A percentile compares a stretch with the other conserved stretches of the same genome.
These are phyloP conservation scores for Aphanomyces euteiches DNA, from an alignment of 352 stramenopile genomes.

Conservation along the genomic window DNA sequence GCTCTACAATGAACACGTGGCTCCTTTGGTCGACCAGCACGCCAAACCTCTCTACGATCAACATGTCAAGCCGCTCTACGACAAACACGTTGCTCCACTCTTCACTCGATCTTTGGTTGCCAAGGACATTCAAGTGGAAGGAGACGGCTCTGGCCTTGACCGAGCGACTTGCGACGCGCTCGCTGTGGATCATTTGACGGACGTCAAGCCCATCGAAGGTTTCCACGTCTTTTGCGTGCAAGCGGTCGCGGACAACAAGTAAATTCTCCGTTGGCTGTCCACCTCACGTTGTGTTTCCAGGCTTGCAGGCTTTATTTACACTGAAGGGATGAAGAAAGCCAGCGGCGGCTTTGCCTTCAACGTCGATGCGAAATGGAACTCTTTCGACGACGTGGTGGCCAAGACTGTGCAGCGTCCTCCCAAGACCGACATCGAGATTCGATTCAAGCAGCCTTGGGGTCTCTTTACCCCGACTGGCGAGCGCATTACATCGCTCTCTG, in stretches of 20 bases:
- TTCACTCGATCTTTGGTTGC: not conserved
- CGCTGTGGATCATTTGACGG: slow-evolving; percentile 38
- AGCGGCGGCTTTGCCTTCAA: not conserved
- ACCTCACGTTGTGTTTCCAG: not conserved
- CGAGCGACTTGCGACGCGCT: not conserved
- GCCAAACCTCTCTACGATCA: not conserved
- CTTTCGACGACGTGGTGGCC: slow-evolving; percentile 42
- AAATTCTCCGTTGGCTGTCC: too few relatives aligned
- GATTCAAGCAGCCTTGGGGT: slow-evolving; percentile 67
- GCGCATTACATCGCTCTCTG: slow-evolving; percentile 34
- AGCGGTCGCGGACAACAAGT: too few relatives aligned
- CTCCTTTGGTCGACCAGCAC: not conserved
- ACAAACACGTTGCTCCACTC: not conserved
- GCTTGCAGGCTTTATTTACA: not conserved
- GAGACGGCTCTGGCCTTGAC: not conserved
- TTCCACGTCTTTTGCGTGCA: slow-evolving; percentile 66
- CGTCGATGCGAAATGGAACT: slow-evolving; percentile 38
- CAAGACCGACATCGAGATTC: slow-evolving; percentile 35
- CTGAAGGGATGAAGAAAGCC: not conserved
- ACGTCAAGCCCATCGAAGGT: slow-evolving; percentile 55
- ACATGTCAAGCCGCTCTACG: slow-evolving; percentile 1
- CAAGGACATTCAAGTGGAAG: not conserved
- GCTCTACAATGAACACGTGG: not conserved
- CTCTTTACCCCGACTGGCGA: slow-evolving; percentile 58
- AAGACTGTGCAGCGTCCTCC: slow-evolving; percentile 42